These are phyloP conservation scores for Blastocrithidia nonstop DNA, from an alignment of 208 protist species.

Conservation along the genomic window DNA sequence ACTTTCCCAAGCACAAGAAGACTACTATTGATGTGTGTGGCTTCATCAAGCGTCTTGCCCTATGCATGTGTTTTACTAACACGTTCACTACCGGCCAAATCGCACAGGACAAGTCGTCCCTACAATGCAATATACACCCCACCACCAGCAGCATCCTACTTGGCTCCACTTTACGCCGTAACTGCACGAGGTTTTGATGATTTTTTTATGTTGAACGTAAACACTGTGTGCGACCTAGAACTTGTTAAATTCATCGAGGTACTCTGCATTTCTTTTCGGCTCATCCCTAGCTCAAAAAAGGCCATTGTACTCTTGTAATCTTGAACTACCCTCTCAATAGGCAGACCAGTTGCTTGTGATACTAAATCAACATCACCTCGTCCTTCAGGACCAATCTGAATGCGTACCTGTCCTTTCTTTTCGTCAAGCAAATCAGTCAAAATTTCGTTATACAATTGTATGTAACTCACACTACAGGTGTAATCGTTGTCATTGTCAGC, in stretches of 20 bases:
- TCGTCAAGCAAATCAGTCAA: constrained; percentile 71
- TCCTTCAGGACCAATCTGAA: constrained; percentile 61
- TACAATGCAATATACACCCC: constrained; percentile 34
- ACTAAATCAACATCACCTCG: constrained; percentile 71
- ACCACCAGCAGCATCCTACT: not conserved
- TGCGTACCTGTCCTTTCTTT: constrained; percentile 49
- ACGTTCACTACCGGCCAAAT: constrained; percentile 95
- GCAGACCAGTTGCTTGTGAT: constrained; percentile 28
- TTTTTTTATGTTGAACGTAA: constrained; percentile 80
- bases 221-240: constrained; percentile 87
- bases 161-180: constrained; percentile 5
- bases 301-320: constrained; percentile 58
- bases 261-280: constrained; percentile 73
- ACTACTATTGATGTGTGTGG: constrained; percentile 94
- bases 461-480: constrained; percentile 64
- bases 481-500: constrained; percentile 62
- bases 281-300: constrained; percentile 64
- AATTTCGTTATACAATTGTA: constrained; percentile 86
- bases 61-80: constrained; percentile 80
- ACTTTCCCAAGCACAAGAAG: constrained; percentile 88
- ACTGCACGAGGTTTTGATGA: constrained; percentile 29
- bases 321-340: constrained; percentile 38
- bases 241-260: constrained; percentile 87
- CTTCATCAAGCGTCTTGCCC: constrained; percentile 88
- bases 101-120: constrained; percentile 89